Conservation (phyloP, 257 asterid species). For the Salvia splendens region DNA sequence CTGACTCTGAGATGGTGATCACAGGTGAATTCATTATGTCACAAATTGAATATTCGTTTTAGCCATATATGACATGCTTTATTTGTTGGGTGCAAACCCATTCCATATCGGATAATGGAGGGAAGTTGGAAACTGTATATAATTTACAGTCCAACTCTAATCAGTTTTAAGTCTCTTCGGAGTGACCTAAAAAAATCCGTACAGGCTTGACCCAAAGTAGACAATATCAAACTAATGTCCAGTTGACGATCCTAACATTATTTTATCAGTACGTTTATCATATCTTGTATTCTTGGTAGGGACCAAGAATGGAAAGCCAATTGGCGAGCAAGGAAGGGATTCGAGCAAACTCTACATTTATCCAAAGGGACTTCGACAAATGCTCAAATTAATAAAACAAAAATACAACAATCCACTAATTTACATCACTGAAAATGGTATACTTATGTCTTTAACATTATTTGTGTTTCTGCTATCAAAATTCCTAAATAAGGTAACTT, state of each 20-base stretch:
- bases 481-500: background rate
- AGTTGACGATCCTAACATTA: too few species aligned
- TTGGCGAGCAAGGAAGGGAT: conserved; percentile 43
- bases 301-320: conserved; percentile 31
- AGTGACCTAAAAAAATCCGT: too few species aligned
- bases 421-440: conserved; percentile 44
- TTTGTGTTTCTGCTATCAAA: background rate
- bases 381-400: conserved; percentile 38
- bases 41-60: background rate
- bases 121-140: too few species aligned
- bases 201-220: too few species aligned
- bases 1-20: conserved; percentile 38
- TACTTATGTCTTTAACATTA: background rate
- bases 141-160: too few species aligned
- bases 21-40: conserved; percentile 29
- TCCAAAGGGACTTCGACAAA: conserved; percentile 46
- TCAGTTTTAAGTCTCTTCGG: too few species aligned
- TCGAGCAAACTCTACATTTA: conserved; percentile 42
- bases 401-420: conserved; percentile 39
- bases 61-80: too few species aligned
- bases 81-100: too few species aligned
- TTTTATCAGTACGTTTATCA: too few species aligned
- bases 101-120: too few species aligned
- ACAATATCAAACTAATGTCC: too few species aligned
- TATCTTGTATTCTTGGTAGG: conserved; percentile 21